Evolutionary conservation across 2,329 filamentous ascomycete genomes (phyloP), one percentile per base, ranked within the genome.

Genomic region (Cladosporium sp.): DNA sequence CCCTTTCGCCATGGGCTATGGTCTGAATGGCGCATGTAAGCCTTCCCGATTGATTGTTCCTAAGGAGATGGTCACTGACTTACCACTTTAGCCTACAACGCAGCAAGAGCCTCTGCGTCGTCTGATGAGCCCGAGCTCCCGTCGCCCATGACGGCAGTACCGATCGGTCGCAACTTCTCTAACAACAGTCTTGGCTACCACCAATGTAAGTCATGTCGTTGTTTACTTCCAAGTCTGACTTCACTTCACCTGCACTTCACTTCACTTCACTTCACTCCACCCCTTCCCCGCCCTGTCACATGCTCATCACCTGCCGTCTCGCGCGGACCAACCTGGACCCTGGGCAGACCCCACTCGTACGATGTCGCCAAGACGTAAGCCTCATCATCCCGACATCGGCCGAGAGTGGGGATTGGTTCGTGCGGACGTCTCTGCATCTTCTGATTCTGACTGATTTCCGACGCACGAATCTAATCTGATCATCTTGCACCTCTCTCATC

Each of bases 401-500:
- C 45, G 45, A 48, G n/a, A 17, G 37, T 18, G 45, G 17, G 9
- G 15, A 39, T 12, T n/a, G 45, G 45, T 18, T 34, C 45, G 45
- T 48, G 45, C 45, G 13, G 20, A 13, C 34, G 45, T 37, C 39
- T 20, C 39, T 20, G 13, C 12, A 18, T 48, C 17, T 22, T 20
- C 43, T 15, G 3, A 38, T 34, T 15, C 36, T 30, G 29, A 47
- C 50, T 44, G 50, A 47, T 42, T n/a, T 30, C 24, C 39, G 18
- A 18, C 13, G 47, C 47, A 53, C 44, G 41, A 54, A 61, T 61
- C 58, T 61, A 53, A 61, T 61, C 57, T 56, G 58, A 61, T 61
- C 56, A 59, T 59, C 57, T 59, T 32, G 34, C 52, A 53, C 52
- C 41, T 50, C 54, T 54, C 51, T 43, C 37, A 45, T 20, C 30